Evolutionary conservation across 768 basidiomycete species (phyloP), one percentile per base, ranked within the genome.

Genomic region (Leucocoprinus birnbaumii): DNA sequence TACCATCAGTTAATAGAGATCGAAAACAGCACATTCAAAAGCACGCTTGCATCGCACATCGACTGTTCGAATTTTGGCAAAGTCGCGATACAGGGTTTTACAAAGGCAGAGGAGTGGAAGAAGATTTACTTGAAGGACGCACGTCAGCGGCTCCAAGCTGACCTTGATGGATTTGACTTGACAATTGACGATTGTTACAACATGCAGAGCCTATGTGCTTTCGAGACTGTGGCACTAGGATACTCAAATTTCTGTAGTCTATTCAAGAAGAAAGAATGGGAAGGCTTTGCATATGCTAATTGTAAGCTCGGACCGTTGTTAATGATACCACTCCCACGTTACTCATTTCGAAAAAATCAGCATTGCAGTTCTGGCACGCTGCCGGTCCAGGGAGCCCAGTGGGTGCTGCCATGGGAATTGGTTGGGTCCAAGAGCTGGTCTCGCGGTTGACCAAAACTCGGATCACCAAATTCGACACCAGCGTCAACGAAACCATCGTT

Each of bases 231-330:
- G 46, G 80, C 88, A 0, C 80, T 91, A 3, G 89, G 88, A 0
- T 90, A 83, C 63, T 89, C 88, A 8, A 73, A 76, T 40, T 93
- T 91, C 66, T 93, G 90, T 58, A 80, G 78, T 41, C 67, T 92
- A 11, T 93, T 93, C 67, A 89, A 87, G 0, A 78, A 87, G 61
- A 82, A 86, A 27, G 91, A 92, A 64, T 93, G 89, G 90, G 78
- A 84, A 62, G 84, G 85, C 0, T 91, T 83, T 63, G 83, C 86
- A 60, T 91, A 93, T 55, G 53, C 71, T 31, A 31, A 31, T 11
- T 31, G 31, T 31, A 31, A 31, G 31, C n/a, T 31, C 31, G 5
- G 31, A 31, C 11, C 31, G 31, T 5, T 31, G 11, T 11, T n/a
- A n/a, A 11, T 31, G 5, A 11, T 31, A 11, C 31, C 31, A 11